phyloP scores from a whole-genome alignment of 1,284 basidiomycete species.

The Boletus hoseneyae region DNA sequence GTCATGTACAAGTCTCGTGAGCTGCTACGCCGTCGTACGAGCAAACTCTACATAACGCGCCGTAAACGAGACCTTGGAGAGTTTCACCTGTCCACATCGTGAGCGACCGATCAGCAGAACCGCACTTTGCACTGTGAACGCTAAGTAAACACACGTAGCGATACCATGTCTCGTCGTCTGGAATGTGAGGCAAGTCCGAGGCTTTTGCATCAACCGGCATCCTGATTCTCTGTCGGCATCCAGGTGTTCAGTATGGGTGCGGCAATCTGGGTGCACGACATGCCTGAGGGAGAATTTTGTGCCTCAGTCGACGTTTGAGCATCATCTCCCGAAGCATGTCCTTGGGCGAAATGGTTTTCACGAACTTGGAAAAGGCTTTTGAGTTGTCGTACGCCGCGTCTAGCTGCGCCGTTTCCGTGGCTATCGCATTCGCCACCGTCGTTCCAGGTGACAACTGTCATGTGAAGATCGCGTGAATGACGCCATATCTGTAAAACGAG shows the following conservation, averaged over 20 bases:
- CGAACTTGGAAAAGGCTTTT: conserved; percentile 24
- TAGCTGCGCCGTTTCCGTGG: conserved; percentile 3
- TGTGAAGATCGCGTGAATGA: conserved; percentile 1
- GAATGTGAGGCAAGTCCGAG: conserved; percentile 24
- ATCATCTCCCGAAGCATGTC: conserved; percentile 10
- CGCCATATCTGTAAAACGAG: neutral
- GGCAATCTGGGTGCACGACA: neutral
- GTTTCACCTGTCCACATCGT: conserved; percentile 12
- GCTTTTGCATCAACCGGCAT: conserved; percentile 27
- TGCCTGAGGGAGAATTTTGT: conserved; percentile 26
- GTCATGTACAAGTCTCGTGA: neutral
- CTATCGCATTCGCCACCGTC: conserved; percentile 7
- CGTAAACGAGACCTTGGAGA: conserved; percentile 17
- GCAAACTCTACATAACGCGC: conserved; percentile 27
- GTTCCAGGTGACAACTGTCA: conserved; percentile 19
- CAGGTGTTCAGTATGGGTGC: neutral
- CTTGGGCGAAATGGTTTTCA: conserved; percentile 15
- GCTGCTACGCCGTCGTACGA: conserved; percentile 5
- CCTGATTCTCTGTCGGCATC: conserved; percentile 17
- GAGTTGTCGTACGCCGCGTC: conserved; percentile 32
- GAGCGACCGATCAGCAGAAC: neutral
- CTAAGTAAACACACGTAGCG: conserved; percentile 19
- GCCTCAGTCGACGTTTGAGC: conserved; percentile 26
- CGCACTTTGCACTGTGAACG: neutral
- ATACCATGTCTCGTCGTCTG: conserved; percentile 30